Conservation (phyloP, 805 yeast genomes). For the Pichia pseudocactophila region DNA sequence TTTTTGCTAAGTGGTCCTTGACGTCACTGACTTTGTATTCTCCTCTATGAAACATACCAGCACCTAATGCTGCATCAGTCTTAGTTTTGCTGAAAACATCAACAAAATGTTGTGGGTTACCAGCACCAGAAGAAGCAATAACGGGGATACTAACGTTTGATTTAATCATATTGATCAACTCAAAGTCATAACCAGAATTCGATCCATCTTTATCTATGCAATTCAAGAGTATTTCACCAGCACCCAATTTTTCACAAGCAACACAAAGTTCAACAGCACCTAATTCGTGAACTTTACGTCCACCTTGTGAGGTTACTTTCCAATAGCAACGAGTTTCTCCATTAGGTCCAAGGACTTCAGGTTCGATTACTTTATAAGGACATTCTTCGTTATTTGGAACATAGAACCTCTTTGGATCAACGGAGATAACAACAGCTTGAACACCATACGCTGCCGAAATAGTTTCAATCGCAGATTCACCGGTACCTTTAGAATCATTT, state of each 20-base stretch:
- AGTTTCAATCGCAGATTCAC: constrained; percentile 84
- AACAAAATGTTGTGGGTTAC: constrained; percentile 80
- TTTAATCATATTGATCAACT: constrained; percentile 72
- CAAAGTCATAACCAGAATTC: constrained; percentile 88
- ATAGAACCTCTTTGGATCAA: constrained; percentile 91
- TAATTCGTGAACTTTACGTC: constrained; percentile 76
- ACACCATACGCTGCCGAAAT: constrained; percentile 88
- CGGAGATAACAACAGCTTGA: constrained; percentile 96
- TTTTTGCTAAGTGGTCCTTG: constrained; percentile 50
- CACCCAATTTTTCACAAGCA: constrained; percentile 90
- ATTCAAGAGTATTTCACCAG: constrained; percentile 88
- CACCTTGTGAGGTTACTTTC: constrained; percentile 94
- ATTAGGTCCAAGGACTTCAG: constrained; percentile 68
- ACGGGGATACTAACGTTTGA: constrained; percentile 78
- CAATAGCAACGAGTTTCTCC: constrained; percentile 89
- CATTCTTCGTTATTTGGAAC: constrained; percentile 54
- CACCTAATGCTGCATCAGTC: constrained; percentile 96
- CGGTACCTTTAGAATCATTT: constrained; percentile 49
- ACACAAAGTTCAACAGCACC: constrained; percentile 86
- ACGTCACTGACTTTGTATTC: constrained; percentile 85
- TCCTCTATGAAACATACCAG: constrained; percentile 96
- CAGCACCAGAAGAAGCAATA: constrained; percentile 97
- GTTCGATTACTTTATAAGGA: constrained; percentile 54
- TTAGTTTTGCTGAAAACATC: constrained; percentile 76
- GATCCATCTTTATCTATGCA: constrained; percentile 97